These are phyloP conservation scores for Eutrema heterophyllum DNA, from an alignment of 345 rosid species.

Conservation along the genomic window DNA sequence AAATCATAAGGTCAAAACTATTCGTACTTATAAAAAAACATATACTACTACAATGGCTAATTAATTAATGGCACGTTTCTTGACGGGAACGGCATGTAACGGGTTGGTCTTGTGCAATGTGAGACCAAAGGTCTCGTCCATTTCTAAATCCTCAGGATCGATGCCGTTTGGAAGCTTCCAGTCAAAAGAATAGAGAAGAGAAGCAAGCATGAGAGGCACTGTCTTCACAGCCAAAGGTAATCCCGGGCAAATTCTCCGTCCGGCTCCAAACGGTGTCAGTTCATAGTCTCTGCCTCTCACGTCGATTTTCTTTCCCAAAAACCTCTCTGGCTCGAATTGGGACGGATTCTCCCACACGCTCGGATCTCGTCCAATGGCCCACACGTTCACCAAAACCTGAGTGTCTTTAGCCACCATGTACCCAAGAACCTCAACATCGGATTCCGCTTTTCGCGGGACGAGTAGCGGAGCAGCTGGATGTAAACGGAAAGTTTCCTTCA, in stretches of 20 bases:
- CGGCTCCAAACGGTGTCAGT: slow-evolving; percentile 19
- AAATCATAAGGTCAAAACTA: too few species aligned
- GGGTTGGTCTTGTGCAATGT: slow-evolving; percentile 29
- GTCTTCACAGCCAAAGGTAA: slow-evolving; percentile 38
- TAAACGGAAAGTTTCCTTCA: slow-evolving; percentile 37
- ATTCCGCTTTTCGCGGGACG: slow-evolving; percentile 26
- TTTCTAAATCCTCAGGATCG: slow-evolving; percentile 32
- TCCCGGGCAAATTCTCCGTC: slow-evolving; percentile 23
- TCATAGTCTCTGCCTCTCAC: slow-evolving; percentile 25
- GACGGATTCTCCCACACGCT: slow-evolving; percentile 23
- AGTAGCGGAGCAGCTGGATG: slow-evolving; percentile 41
- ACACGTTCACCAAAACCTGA: slow-evolving; percentile 33
- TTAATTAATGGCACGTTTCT: too few species aligned
- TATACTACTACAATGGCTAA: too few species aligned
- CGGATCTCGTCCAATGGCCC: slow-evolving; percentile 37
- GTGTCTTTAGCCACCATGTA: slow-evolving; percentile 28
- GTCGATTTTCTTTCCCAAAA: slow-evolving; percentile 4
- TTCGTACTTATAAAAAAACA: too few species aligned
- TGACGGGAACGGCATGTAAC: slow-evolving; percentile 9
- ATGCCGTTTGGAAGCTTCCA: slow-evolving; percentile 34
- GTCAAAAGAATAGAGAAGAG: slow-evolving; percentile 36
- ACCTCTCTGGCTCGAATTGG: slow-evolving; percentile 30
- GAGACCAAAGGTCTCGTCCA: slow-evolving; percentile 30
- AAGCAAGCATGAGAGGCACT: slow-evolving; percentile 40
- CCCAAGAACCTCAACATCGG: slow-evolving; percentile 25